Base-by-base conservation (phyloP, 202 grass and related monocot species). In the Dendrocalamus latiflorus region DNA sequence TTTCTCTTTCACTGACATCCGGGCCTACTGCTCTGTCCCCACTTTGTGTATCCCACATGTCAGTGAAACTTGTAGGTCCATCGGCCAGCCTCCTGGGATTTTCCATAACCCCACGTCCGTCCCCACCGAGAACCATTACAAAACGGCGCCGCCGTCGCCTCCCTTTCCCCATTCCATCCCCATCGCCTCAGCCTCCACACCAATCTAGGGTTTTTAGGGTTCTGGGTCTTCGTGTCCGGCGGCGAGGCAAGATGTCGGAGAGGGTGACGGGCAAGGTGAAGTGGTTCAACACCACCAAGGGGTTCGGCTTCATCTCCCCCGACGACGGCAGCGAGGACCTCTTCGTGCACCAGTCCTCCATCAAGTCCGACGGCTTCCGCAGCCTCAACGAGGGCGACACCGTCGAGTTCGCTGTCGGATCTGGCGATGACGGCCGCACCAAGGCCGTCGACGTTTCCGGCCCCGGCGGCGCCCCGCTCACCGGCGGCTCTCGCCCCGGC, bases 391-490 rank as follows among this genome's bases (percentile, higher is more conserved):
- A 89, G 0, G 78, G 72, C 21, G 82, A 86, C 0, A 0, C 33
- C 39, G 87, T 89, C 76, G 76, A 89, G 82, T 89, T 63, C 61
- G 5, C 3, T 8, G 30, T 89, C 41, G 7, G 25, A 53, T 3
- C 6, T 38, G 76, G 63, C 28, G 1, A 33, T 9, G 54, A 85
- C 54, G 82, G 76, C 4, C 82, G 81, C 51, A 45, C 89, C 38
- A 97, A 90, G 85, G 94, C 94, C 5, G 15, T 79, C 4, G 94
- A 97, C 17, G 94, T 97, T 59, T 80, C 91, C 48, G 91, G 79
- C 3, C 94, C 91, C 5, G 94, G 92, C n/a, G 94, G 94, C 21
- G 86, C 75, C 24, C 25, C 14, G 24, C 86, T 97, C 14, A 11
- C 84, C 11, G 89, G 87, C n/a, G 79, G 86, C 0, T 42, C 68